A percentile compares a stretch with the other conserved stretches of the same genome.
Conservation (phyloP, 2,329 filamentous ascomycete genomes). For the Neofusicoccum umdonicola region DNA sequence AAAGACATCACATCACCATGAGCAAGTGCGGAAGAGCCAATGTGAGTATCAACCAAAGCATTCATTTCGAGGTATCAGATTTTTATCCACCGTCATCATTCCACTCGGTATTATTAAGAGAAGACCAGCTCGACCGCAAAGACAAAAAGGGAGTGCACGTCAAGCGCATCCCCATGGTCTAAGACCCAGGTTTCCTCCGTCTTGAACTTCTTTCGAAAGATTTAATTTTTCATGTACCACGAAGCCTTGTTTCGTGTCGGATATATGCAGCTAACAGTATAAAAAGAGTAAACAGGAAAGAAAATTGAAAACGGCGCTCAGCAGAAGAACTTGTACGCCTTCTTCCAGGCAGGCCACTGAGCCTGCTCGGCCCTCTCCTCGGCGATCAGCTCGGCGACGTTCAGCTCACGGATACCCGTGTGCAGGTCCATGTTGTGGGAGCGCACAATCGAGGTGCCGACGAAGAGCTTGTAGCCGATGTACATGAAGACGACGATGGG, state of each 20-base stretch:
- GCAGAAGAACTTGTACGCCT: conserved; percentile 49
- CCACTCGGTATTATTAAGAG: background rate
- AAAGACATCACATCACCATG: background rate
- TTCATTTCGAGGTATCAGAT: background rate
- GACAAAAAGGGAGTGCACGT: no score
- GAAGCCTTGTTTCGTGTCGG: background rate
- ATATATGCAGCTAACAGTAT: background rate
- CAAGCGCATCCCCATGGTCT: no score
- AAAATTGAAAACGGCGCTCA: conserved; percentile 21
- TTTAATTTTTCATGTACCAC: background rate
- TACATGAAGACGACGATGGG: conserved; percentile 70
- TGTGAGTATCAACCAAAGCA: background rate
- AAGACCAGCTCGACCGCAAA: no score
- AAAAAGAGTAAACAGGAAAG: background rate
- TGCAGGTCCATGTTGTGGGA: conserved; percentile 78
- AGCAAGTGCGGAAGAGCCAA: background rate
- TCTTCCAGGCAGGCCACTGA: conserved; percentile 49
- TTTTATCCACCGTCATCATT: background rate
- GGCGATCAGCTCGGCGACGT: conserved; percentile 72
- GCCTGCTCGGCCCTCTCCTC: conserved; percentile 75
- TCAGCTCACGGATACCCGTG: conserved; percentile 81
- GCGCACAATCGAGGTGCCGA: conserved; percentile 65
- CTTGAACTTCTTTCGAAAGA: no score
- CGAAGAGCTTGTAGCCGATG: conserved; percentile 69
- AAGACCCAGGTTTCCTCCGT: no score